phyloP scores from a whole-genome alignment of 768 basidiomycete genomes.

The Galerina sulciceps region DNA sequence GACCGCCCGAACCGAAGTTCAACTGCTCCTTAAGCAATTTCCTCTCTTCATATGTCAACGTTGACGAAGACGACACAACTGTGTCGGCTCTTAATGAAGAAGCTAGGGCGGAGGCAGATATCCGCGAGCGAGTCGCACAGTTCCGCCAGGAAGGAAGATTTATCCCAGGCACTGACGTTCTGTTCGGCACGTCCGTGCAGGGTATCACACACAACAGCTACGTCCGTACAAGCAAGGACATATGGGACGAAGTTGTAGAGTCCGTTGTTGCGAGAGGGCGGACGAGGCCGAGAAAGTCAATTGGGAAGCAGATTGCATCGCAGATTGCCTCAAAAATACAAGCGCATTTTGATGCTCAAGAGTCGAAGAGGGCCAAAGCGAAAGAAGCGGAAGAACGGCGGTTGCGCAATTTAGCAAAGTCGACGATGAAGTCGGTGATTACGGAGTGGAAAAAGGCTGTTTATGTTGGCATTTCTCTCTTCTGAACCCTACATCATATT shows the following conservation, averaged over 20 bases:
- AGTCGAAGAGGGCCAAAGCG: conserved; percentile 63
- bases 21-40: conserved; percentile 58
- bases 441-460: conserved; percentile 90
- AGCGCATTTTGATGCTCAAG: conserved; percentile 76
- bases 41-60: conserved; percentile 63
- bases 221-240: conserved; percentile 43
- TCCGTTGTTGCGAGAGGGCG: conserved; percentile 37
- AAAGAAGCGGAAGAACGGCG: conserved; percentile 68
- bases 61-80: conserved; percentile 42
- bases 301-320: conserved; percentile 44
- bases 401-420: conserved; percentile 68
- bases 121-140: conserved; percentile 36
- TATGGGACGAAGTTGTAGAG: conserved; percentile 65
- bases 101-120: conserved; percentile 33
- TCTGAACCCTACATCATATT: not conserved
- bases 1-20: conserved; percentile 55
- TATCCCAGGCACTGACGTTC: conserved; percentile 39
- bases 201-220: conserved; percentile 30
- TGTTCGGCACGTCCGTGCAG: conserved; percentile 32
- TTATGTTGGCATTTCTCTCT: conserved; percentile 55
- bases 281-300: conserved; percentile 29
- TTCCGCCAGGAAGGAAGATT: conserved; percentile 43
- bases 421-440: conserved; percentile 69
- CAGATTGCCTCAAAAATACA: conserved; percentile 71
- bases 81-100: conserved; percentile 39